Evolutionary conservation across 2,329 filamentous ascomycete genomes (phyloP).

Genomic region (Tolypocladium album): DNA sequence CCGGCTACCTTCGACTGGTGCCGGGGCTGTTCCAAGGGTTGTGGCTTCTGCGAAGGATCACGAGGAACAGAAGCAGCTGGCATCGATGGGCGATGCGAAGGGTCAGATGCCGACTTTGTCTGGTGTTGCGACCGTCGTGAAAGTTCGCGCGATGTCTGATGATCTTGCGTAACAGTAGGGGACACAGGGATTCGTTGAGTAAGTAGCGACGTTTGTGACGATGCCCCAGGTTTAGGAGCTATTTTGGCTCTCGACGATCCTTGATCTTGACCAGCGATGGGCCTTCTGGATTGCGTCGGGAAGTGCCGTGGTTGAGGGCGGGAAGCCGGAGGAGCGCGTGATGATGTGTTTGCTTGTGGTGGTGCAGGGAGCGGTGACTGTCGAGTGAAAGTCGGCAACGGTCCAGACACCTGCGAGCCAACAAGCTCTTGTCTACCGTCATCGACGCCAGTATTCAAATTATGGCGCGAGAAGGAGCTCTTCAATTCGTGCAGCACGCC

Average conservation of each 20-base stretch:
- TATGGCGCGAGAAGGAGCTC: conserved; percentile 29
- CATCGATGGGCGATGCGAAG: background rate
- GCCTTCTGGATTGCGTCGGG: too few relatives aligned
- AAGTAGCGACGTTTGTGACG: background rate
- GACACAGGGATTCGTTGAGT: background rate
- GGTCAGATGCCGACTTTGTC: background rate
- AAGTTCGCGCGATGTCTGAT: background rate
- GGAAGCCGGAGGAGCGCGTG: background rate
- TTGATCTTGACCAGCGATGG: background rate
- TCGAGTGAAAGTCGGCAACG: background rate
- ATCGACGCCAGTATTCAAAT: conserved; percentile 5
- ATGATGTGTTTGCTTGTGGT: background rate
- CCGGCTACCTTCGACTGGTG: background rate
- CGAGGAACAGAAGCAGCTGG: background rate
- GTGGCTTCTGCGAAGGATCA: background rate
- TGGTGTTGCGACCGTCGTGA: background rate
- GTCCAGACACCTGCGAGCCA: background rate
- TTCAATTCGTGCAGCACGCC: conserved; percentile 33
- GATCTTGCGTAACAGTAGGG: background rate
- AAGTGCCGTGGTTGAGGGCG: background rate
- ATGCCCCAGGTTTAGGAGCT: background rate
- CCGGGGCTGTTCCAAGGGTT: background rate
- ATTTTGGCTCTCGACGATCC: background rate
- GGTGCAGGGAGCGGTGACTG: background rate
- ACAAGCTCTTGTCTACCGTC: background rate